Base-by-base conservation (phyloP, 2,329 filamentous ascomycete species). In the Colletotrichum sp. region DNA sequence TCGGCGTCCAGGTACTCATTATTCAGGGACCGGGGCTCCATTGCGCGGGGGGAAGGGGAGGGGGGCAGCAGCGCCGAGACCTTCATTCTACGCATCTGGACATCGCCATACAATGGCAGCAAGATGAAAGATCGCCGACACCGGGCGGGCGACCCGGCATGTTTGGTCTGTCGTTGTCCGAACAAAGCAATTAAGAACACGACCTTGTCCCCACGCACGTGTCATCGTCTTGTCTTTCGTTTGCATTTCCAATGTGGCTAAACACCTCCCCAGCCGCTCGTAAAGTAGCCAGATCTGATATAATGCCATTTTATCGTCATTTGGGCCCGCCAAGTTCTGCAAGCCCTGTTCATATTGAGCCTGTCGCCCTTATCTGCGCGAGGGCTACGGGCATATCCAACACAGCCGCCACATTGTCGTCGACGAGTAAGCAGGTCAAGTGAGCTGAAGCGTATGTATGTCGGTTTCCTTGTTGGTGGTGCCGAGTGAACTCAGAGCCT, bases 131-230 rank as follows among this genome's bases (percentile, higher is more conserved):
- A 82, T 83, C 81, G 79, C 80, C 77, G 36, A 77, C 77, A 39
- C 44, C 60, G 49, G 21, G 26, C 60, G 49, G 21, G 26, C 55
- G 39, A 62, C 30, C 79, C 80, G 79, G 80, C 80, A 80, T 81
- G 80, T 84, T 82, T 82, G 79, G 80, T 79, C 64, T 84, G 83
- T 85, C 85, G 82, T 78, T 85, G 83, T 82, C 85, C 84, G 84
- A 85, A 81, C 79, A 79, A 81, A 83, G 81, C 80, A 82, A 32
- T 44, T 44, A 63, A 66, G 55, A 72, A 64, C 39, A 59, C 32
- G 39, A 44, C 44, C 5, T 18, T 64, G 21, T n/a, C n/a, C 44
- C 16, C 13, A n/a, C 39, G 69, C 57, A 57, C 63, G 57, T 68
- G 73, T 64, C 57, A 44, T 64, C 39, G 55, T 64, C 69, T 68